Evolutionary conservation across 768 basidiomycete species (phyloP).

Genomic region (Mycena pura): DNA sequence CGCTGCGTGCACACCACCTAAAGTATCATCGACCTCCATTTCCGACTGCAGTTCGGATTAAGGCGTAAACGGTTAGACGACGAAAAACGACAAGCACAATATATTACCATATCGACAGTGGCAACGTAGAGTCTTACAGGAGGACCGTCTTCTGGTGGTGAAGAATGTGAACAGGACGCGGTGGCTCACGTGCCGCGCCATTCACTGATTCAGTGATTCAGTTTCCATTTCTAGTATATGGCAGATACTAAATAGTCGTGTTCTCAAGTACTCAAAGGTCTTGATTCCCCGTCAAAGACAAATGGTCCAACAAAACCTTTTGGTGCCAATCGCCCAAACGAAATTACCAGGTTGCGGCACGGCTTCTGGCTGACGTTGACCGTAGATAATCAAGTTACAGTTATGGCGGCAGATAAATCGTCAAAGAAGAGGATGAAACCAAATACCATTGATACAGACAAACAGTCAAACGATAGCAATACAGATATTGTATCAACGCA

Average conservation of each 20-base stretch:
- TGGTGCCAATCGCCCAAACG: too few relatives aligned
- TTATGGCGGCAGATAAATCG: too few relatives aligned
- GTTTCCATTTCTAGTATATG: too few relatives aligned
- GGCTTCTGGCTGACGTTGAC: too few relatives aligned
- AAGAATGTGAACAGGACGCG: not conserved
- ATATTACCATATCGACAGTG: constrained; percentile 11
- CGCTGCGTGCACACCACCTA: constrained; percentile 29
- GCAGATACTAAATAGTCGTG: too few relatives aligned
- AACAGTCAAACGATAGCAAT: not conserved
- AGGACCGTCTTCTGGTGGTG: not conserved
- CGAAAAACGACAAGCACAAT: not conserved
- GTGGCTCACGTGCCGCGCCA: not conserved
- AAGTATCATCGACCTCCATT: constrained; percentile 51
- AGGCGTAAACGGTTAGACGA: not conserved
- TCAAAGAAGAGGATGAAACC: not conserved
- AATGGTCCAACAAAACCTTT: too few relatives aligned
- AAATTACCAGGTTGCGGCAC: too few relatives aligned
- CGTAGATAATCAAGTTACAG: too few relatives aligned
- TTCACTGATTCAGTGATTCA: too few relatives aligned
- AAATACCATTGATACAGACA: not conserved
- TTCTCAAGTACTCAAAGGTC: too few relatives aligned
- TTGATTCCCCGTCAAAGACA: too few relatives aligned
- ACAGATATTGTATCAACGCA: constrained; percentile 40
- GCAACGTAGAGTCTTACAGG: not conserved
- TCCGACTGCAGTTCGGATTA: constrained; percentile 10